Conservation (phyloP, 768 basidiomycete genomes). For the Kwoniella sp. region DNA sequence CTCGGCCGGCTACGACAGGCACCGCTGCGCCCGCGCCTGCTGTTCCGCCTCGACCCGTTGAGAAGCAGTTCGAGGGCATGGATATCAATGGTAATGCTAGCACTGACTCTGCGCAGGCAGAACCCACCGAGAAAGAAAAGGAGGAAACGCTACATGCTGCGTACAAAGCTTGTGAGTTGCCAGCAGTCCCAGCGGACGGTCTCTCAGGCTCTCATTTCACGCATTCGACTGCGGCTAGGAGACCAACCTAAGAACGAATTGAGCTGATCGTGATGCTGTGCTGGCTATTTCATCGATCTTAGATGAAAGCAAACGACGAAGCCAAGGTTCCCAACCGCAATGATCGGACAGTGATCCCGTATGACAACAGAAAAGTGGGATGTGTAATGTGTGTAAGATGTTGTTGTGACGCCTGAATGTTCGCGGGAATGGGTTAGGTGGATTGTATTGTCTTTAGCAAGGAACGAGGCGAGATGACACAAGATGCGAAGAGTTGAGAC, state of each 20-base stretch:
- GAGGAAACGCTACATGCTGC: slow-evolving; percentile 29
- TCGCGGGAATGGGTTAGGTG: too few species aligned
- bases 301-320: slow-evolving; percentile 26
- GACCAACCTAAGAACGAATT: too few species aligned
- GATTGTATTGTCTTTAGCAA: too few species aligned
- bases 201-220: too few species aligned
- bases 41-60: slow-evolving; percentile 31
- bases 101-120: slow-evolving; percentile 3
- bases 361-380: too few species aligned
- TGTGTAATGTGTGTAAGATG: too few species aligned
- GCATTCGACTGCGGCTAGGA: too few species aligned
- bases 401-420: too few species aligned
- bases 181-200: too few species aligned
- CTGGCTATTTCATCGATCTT: not conserved
- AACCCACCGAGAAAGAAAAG: slow-evolving; percentile 9
- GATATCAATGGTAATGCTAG: not conserved
- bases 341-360: not conserved
- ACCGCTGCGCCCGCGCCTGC: slow-evolving; percentile 6
- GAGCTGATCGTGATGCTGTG: not conserved
- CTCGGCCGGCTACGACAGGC: not conserved
- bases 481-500: too few species aligned
- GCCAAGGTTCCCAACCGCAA: not conserved
- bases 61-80: slow-evolving; percentile 1
- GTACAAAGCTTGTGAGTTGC: slow-evolving; percentile 32
- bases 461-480: too few species aligned